Conservation (phyloP, 129 eudicot species). For the Silybum marianum region DNA sequence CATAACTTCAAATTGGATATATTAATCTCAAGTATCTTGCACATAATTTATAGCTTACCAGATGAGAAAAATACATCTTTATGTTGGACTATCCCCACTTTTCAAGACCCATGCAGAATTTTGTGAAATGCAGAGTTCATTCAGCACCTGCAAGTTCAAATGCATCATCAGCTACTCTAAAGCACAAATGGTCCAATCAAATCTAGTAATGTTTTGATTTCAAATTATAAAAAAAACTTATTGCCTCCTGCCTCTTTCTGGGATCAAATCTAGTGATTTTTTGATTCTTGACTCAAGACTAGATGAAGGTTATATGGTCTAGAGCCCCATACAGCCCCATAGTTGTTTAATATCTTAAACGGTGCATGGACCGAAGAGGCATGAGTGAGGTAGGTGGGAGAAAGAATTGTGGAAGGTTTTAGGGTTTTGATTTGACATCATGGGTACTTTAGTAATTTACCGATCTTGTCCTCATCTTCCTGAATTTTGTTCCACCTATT, state of each 20-base stretch:
- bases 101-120: slow-evolving; percentile 62
- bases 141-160: slow-evolving; percentile 55
- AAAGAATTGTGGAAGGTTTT: no score
- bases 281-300: not conserved
- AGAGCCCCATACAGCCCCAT: not conserved
- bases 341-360: not conserved
- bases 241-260: not conserved
- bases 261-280: not conserved
- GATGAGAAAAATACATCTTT: slow-evolving; percentile 9
- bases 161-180: not conserved
- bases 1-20: not conserved
- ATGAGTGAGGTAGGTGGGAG: not conserved
- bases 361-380: not conserved
- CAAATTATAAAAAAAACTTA: not conserved
- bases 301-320: not conserved
- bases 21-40: not conserved
- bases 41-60: not conserved
- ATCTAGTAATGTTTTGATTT: not conserved
- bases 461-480: not conserved
- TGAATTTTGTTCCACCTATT: not conserved
- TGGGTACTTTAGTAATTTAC: not conserved
- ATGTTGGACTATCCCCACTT: slow-evolving; percentile 56
- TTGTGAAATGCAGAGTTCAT: slow-evolving; percentile 54
- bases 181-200: slow-evolving; percentile 6
- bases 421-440: not conserved